phyloP scores from a whole-genome alignment of 2,329 filamentous ascomycete species.

The Penicillium sp. region DNA sequence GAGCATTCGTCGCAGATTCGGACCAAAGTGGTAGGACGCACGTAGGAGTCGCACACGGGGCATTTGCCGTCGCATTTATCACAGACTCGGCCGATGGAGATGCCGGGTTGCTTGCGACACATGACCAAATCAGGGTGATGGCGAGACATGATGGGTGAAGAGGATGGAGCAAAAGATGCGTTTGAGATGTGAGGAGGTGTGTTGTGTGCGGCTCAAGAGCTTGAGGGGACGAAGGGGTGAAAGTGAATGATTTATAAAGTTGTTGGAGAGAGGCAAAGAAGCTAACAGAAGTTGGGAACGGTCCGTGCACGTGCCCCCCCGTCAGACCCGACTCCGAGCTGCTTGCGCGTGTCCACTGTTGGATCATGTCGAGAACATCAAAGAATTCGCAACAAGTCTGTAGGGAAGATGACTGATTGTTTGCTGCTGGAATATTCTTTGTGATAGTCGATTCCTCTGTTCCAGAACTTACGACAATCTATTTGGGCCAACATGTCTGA shows the following conservation, averaged over 20 bases:
- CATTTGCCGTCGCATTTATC: slow-evolving; percentile 99
- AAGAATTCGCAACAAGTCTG: neutral
- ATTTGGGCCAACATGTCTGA: slow-evolving; percentile 30
- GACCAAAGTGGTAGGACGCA: slow-evolving; percentile 93
- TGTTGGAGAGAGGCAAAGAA: slow-evolving; percentile 14
- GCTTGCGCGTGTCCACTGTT: neutral
- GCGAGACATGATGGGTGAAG: slow-evolving; percentile 71
- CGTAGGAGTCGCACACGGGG: slow-evolving; percentile 98
- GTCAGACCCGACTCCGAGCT: neutral
- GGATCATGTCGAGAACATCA: neutral
- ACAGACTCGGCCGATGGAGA: slow-evolving; percentile 96
- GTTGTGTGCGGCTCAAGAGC: neutral
- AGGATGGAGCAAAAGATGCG: neutral
- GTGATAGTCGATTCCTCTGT: neutral
- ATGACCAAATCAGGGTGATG: slow-evolving; percentile 98
- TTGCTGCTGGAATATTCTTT: neutral
- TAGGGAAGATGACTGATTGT: neutral
- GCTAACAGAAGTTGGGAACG: slow-evolving; percentile 50
- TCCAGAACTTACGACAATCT: neutral
- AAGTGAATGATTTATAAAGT: slow-evolving; percentile 4
- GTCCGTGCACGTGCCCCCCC: slow-evolving; percentile 32
- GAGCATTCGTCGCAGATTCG: slow-evolving; percentile 99
- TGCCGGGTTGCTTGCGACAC: slow-evolving; percentile 98
- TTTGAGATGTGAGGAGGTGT: neutral
- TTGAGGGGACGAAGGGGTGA: slow-evolving; percentile 2